phyloP scores from a whole-genome alignment of 441 rosid genomes.

The Codiaeum variegatum region DNA sequence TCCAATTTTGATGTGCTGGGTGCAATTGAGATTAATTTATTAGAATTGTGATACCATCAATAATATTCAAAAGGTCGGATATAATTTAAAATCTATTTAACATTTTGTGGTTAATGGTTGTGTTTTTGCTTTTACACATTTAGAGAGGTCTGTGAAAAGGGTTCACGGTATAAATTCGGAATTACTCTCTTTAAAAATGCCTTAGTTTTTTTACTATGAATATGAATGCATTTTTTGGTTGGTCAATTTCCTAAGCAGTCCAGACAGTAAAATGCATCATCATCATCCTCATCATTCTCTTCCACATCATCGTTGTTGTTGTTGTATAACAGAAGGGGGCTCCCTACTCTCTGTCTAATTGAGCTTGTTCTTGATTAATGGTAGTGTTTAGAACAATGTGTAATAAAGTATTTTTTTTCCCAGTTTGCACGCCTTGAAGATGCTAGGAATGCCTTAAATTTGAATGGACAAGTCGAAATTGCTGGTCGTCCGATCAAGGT shows the following conservation, averaged over 20 bases:
- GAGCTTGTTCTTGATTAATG: neutral
- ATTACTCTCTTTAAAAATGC: neutral
- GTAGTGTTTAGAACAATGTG: neutral
- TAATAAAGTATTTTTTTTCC: slow-evolving; percentile 1
- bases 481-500: slow-evolving; percentile 96
- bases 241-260: neutral
- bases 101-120: neutral
- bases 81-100: no score
- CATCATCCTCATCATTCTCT: no score
- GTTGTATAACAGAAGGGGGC: no score
- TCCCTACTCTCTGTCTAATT: neutral
- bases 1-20: no score
- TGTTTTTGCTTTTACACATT: neutral
- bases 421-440: slow-evolving; percentile 97
- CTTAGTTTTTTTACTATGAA: neutral
- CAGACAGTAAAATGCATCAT: neutral
- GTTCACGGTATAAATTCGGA: neutral
- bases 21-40: no score
- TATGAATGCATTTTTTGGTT: neutral
- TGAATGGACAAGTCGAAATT: slow-evolving; percentile 91
- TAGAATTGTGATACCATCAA: no score
- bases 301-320: no score
- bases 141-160: neutral
- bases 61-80: no score
- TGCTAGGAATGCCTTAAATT: slow-evolving; percentile 82